Conservation (phyloP, 164 flowering plant species). For the Nymphaea thermarum region DNA sequence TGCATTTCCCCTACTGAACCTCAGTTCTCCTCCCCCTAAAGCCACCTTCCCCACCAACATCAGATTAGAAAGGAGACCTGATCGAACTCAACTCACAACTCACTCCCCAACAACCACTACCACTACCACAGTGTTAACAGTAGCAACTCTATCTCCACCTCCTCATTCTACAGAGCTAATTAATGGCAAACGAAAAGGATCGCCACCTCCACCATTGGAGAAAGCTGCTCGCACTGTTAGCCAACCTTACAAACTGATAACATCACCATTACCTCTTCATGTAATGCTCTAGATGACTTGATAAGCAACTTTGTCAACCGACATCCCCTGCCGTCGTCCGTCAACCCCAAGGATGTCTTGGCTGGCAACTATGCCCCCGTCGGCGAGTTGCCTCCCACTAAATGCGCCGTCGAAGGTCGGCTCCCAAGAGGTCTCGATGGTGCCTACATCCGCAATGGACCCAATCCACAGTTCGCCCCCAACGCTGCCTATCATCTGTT, state of each 20-base stretch:
- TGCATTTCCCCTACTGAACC: neutral
- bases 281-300: constrained; percentile 27
- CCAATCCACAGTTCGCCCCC: constrained; percentile 71
- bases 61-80: neutral
- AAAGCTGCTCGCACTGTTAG: neutral
- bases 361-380: too few relatives aligned
- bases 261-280: constrained; percentile 8
- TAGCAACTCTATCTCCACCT: constrained; percentile 2
- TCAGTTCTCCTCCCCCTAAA: neutral
- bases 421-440: constrained; percentile 60
- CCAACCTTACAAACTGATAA: constrained; percentile 8
- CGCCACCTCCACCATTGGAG: neutral
- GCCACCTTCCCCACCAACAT: neutral
- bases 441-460: constrained; percentile 78
- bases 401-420: constrained; percentile 20
- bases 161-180: neutral
- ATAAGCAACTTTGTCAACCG: constrained; percentile 64
- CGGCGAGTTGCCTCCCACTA: too few relatives aligned
- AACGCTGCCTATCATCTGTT: constrained; percentile 76
- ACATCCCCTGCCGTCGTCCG: too few relatives aligned
- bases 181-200: too few relatives aligned
- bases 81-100: neutral
- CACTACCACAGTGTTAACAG: neutral
- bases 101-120: neutral
- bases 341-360: too few relatives aligned